A percentile compares a stretch with the other conserved stretches of the same genome.
These are phyloP conservation scores for Senna siamea DNA, from an alignment of 306 rosid species.

Conservation along the genomic window DNA sequence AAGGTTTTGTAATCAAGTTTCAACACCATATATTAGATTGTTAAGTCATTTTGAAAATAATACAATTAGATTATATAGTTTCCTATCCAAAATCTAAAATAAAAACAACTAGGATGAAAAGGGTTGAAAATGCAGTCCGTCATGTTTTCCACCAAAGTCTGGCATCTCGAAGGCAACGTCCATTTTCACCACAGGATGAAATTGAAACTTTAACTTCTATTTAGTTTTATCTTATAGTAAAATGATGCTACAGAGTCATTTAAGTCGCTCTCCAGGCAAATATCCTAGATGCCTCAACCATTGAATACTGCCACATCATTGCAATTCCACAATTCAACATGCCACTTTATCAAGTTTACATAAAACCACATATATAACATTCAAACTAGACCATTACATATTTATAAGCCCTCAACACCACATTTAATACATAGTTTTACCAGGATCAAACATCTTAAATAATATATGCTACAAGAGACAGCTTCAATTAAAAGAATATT, in stretches of 20 bases:
- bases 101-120: too few relatives aligned
- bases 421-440: conserved; percentile 16
- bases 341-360: conserved; percentile 14
- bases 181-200: conserved; percentile 19
- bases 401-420: conserved; percentile 22
- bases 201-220: neutral
- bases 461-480: conserved; percentile 14
- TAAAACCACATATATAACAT: conserved; percentile 1
- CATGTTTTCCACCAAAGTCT: conserved; percentile 3
- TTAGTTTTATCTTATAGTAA: conserved; percentile 20
- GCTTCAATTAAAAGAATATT: conserved; percentile 32
- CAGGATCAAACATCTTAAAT: conserved; percentile 29
- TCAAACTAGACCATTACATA: conserved; percentile 18
- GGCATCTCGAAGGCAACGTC: conserved; percentile 6
- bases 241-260: conserved; percentile 16
- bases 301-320: neutral
- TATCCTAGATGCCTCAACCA: conserved; percentile 2
- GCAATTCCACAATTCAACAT: conserved; percentile 24
- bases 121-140: neutral
- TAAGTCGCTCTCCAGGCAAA: conserved; percentile 21
- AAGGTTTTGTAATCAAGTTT: too few relatives aligned
- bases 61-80: too few relatives aligned
- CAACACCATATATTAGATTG: too few relatives aligned
- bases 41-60: too few relatives aligned
- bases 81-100: too few relatives aligned